phyloP scores from a whole-genome alignment of 1,284 basidiomycete genomes.

The Cystobasidium slooffiae region DNA sequence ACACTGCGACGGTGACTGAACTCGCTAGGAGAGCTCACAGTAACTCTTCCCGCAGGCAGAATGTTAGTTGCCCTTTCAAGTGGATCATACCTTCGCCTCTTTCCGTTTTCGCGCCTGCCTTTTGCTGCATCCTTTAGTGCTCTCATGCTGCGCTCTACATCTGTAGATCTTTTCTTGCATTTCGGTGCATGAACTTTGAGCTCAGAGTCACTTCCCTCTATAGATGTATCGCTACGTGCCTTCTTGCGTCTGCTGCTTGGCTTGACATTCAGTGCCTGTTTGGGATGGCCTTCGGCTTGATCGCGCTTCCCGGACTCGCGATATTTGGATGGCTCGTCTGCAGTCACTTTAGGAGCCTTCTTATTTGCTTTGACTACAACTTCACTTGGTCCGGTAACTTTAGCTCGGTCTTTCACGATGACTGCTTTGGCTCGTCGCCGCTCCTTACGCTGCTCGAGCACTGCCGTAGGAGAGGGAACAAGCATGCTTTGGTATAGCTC shows the following conservation, averaged over 20 bases:
- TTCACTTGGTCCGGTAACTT: background rate
- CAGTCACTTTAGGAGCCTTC: background rate
- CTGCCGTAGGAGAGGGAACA: background rate
- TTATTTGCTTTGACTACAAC: slow-evolving; percentile 1
- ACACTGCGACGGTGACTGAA: too few relatives aligned
- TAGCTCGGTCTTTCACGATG: slow-evolving; percentile 37
- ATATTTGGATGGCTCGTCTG: background rate
- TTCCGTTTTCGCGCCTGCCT: background rate
- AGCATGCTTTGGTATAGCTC: background rate
- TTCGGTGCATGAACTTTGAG: background rate
- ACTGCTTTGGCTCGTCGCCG: slow-evolving; percentile 31
- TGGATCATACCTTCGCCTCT: slow-evolving; percentile 1
- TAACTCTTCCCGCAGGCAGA: slow-evolving; percentile 13
- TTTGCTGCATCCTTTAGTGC: slow-evolving; percentile 1
- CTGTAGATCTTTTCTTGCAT: background rate
- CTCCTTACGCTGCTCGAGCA: slow-evolving; percentile 20
- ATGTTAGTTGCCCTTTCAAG: slow-evolving; percentile 40
- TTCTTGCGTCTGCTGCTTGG: background rate
- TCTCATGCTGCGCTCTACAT: slow-evolving; percentile 8
- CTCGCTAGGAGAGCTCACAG: background rate
- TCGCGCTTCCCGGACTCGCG: background rate
- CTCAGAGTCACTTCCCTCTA: background rate
- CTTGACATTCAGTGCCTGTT: background rate
- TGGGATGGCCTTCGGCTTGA: background rate
- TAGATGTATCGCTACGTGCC: background rate